Evolutionary conservation across 495 filamentous ascomycete genomes (phyloP), one percentile per base, ranked within the genome.

Genomic region (Aspergillus baeticus): DNA sequence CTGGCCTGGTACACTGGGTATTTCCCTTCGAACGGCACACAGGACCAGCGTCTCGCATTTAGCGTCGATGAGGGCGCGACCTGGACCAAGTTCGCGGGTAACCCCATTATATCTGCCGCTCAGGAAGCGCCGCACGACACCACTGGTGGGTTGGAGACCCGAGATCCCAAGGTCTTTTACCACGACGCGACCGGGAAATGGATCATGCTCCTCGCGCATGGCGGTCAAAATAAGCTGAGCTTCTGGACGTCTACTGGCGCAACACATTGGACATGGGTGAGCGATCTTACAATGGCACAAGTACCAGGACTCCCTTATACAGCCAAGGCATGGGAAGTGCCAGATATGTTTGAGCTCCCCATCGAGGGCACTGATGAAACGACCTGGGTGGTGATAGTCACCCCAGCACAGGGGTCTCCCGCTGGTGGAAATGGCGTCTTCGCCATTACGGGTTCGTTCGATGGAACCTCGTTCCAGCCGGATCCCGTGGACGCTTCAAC

Each of bases 151-250:
- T 38, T 57, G 6, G 55, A 57, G 47, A 51, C 36, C 1, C 55
- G 55, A 0, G 55, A 57, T 15, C 55, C 55, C 1, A 57, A 57
- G 55, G 55, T 57, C 8, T 57, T 57, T 29, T 57, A 51, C 26
- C 55, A 57, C 44, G 37, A 21, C 1, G 10, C 21, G 5, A 45
- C 47, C 0, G 38, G 36, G 15, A 51, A 51, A 22, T 57, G 55
- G 55, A 37, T 57, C 1, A 57, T 51, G 55, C 7, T 57, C 11
- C 55, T 57, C 10, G 15, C 37, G 10, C 55, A 57, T 17, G 55
- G 46, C 21, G 55, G 46, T 2, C 55, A 57, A 21, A 33, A 57
- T 38, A 57, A 57, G 42, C 3, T 51, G 0, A 37, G 46, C 0
- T 57, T 57, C 23, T 57, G 55, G 55, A 45, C 55, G 0, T 57